Percentiles rank a stretch among this genome's conserved stretches.
phyloP scores from a whole-genome alignment of 106 monocot species.

The Amphibolis antarctica region DNA sequence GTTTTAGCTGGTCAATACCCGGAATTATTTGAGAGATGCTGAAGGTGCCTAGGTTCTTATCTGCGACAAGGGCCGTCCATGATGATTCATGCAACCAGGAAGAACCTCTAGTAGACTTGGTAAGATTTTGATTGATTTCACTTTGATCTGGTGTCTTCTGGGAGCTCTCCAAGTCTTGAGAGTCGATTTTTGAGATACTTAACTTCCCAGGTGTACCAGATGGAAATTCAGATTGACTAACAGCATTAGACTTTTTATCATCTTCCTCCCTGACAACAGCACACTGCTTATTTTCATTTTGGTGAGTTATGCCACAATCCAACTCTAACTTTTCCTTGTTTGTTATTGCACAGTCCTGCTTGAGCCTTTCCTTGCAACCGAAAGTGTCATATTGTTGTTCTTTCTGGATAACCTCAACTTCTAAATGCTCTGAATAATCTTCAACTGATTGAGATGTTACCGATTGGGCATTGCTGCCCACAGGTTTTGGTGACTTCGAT shows the following conservation, averaged over 20 bases:
- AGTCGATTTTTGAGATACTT: neutral
- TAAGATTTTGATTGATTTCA: conserved; percentile 4
- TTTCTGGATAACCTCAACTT: neutral
- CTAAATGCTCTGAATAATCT: conserved; percentile 5
- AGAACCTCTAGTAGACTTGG: conserved; percentile 15
- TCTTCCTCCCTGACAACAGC: neutral
- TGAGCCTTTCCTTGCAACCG: neutral
- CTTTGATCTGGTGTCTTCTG: conserved; percentile 4
- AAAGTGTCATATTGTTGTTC: neutral
- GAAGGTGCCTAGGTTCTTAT: conserved; percentile 25
- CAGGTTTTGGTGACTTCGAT: too few species aligned
- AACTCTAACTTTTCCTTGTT: neutral
- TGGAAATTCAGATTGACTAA: neutral
- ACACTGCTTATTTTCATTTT: neutral
- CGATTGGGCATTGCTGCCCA: conserved; percentile 3
- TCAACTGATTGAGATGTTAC: neutral
- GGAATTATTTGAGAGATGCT: conserved; percentile 45
- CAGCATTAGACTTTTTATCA: neutral
- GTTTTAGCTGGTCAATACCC: conserved; percentile 1
- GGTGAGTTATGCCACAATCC: neutral
- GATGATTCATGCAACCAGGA: conserved; percentile 80
- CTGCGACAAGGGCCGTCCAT: conserved; percentile 83
- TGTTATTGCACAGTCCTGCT: neutral
- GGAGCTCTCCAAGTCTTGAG: neutral
- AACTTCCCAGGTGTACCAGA: neutral